Evolutionary conservation across 2,329 filamentous ascomycete genomes (phyloP), one percentile per base, ranked within the genome.

Genomic region (Fusarium devonianum): DNA sequence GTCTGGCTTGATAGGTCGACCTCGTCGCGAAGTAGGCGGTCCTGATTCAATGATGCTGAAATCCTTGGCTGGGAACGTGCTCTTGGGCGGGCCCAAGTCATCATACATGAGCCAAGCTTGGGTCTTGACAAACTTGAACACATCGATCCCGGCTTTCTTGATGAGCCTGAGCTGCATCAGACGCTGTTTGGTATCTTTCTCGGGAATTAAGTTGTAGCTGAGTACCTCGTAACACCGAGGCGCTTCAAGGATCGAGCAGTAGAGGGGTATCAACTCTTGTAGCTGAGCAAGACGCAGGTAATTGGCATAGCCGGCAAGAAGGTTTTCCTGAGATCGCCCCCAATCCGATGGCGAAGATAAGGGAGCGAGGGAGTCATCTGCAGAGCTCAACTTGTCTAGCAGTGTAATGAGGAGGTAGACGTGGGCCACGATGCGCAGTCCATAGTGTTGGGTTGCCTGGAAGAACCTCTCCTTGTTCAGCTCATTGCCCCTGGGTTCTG

Each of bases 251-350:
- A 90, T 87, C 7, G 91, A 91, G 55, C 90, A 92, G 70, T 99
- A 99, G 1, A 96, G 76, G 1, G 94, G 92, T 45, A 96, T 88
- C 30, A 94, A 75, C 55, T 93, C 87, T 50, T 88, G 84, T 44
- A 94, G 83, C 23, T 85, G 84, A 12, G 84, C 83, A 35, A 88
- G 79, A 32, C 89, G 85, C 26, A 99, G 75, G 53, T 89, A 86
- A 62, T 89, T 88, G 45, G 95, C 88, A 68, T 97, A 97, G 4
- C 84, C 86, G 1, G 88, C 85, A 41, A 97, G 78, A 35, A 93
- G 84, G 64, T 89, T 90, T 65, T 96, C 88, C 58, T 86, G 81
- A 12, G 79, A 79, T 40, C 77, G 74, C 23, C 73, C 71, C 43
- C 62, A 63, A 14, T 64, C 63, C 7, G 56, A 38, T 13, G 55